phyloP scores from a whole-genome alignment of 345 rosid genomes.

The Murraya koenigii region DNA sequence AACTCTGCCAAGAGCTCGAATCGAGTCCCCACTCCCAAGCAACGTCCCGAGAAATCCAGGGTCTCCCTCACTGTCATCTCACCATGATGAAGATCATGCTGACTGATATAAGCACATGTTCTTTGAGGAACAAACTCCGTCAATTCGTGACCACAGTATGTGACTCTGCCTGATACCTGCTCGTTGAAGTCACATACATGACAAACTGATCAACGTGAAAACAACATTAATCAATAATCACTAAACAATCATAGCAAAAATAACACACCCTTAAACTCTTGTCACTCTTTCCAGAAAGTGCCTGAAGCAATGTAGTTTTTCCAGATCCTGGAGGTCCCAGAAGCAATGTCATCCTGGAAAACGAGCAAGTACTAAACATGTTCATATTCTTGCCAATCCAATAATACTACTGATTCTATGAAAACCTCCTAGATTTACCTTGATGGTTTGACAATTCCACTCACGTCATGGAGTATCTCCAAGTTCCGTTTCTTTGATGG shows the following conservation, averaged over 20 bases:
- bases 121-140: conserved; percentile 56
- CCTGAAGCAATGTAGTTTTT: conserved; percentile 54
- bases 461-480: conserved; percentile 39
- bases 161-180: conserved; percentile 45
- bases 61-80: conserved; percentile 71
- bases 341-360: conserved; percentile 55
- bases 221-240: background rate
- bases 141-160: conserved; percentile 50
- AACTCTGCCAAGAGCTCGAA: conserved; percentile 46
- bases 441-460: conserved; percentile 50
- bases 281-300: conserved; percentile 41
- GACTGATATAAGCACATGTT: conserved; percentile 60
- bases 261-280: conserved; percentile 40
- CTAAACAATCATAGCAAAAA: background rate
- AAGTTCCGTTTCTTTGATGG: conserved; percentile 48
- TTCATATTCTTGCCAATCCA: background rate
- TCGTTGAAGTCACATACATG: background rate
- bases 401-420: background rate
- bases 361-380: background rate
- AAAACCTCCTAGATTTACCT: conserved; percentile 29
- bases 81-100: conserved; percentile 60
- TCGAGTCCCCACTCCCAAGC: conserved; percentile 54
- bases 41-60: conserved; percentile 53
- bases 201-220: background rate
- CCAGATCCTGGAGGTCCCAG: conserved; percentile 67